These are phyloP conservation scores for Fusarium praegraminearum DNA, from an alignment of 2,329 filamentous ascomycete species.

Conservation along the genomic window DNA sequence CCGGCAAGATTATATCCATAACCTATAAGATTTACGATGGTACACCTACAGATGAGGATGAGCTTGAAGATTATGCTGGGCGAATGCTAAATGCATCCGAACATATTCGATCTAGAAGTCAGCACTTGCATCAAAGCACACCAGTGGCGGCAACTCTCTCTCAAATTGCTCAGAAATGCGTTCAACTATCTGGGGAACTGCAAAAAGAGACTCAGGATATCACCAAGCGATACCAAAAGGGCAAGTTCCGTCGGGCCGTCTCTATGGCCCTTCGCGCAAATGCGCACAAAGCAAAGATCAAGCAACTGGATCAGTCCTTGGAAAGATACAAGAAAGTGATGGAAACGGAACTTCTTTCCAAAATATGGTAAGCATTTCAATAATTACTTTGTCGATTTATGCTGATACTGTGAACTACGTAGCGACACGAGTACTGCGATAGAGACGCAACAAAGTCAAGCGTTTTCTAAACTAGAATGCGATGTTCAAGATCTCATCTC, in stretches of 20 bases:
- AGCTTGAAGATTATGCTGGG: not conserved
- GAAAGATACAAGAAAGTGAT: not conserved
- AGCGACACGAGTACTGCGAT: not conserved
- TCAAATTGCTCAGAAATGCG: not conserved
- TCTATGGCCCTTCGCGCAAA: rapidly evolving
- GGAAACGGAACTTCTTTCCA: not conserved
- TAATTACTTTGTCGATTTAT: too few species aligned
- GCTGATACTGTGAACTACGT: rapidly evolving
- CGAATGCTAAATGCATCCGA: not conserved
- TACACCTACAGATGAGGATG: rapidly evolving
- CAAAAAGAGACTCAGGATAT: not conserved
- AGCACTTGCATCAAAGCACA: not conserved
- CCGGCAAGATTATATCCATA: not conserved
- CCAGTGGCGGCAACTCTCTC: not conserved
- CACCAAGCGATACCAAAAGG: not conserved
- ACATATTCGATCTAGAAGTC: not conserved
- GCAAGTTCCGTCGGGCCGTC: not conserved
- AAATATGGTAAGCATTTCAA: conserved; percentile 18
- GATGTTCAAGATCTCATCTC: not conserved
- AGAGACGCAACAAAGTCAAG: not conserved
- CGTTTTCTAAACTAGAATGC: not conserved
- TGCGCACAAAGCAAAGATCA: rapidly evolving
- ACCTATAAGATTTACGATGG: not conserved
- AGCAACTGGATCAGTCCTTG: rapidly evolving
- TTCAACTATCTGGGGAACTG: rapidly evolving